Conservation (phyloP, 2,329 filamentous ascomycete genomes). For the Botrytis sinoallii region DNA sequence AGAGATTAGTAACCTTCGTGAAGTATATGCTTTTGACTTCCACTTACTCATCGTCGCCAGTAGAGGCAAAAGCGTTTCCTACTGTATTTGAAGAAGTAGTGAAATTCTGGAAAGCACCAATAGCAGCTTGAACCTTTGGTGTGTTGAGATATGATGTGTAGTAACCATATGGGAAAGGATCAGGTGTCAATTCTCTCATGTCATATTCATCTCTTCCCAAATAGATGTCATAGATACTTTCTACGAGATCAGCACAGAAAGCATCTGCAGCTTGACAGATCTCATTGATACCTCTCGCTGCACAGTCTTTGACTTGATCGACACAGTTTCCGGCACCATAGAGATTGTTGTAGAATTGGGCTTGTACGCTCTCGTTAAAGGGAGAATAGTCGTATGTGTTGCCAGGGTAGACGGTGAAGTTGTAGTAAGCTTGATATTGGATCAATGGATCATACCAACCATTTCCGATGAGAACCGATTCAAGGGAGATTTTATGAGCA, state of each 20-base stretch:
- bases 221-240: slow-evolving; percentile 50
- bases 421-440: slow-evolving; percentile 56
- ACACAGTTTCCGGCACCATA: slow-evolving; percentile 60
- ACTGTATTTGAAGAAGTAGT: slow-evolving; percentile 46
- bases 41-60: slow-evolving; percentile 44
- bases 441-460: slow-evolving; percentile 57
- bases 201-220: slow-evolving; percentile 58
- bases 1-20: not conserved
- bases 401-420: slow-evolving; percentile 47
- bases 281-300: slow-evolving; percentile 47
- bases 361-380: slow-evolving; percentile 48
- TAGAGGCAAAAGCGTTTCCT: slow-evolving; percentile 43
- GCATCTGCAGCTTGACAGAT: slow-evolving; percentile 49
- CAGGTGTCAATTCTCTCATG: slow-evolving; percentile 51
- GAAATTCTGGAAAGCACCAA: slow-evolving; percentile 60
- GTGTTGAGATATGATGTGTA: slow-evolving; percentile 58
- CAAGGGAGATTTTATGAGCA: slow-evolving; percentile 46
- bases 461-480: slow-evolving; percentile 54
- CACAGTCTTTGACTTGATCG: slow-evolving; percentile 55
- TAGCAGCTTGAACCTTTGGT: slow-evolving; percentile 50
- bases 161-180: slow-evolving; percentile 56
- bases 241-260: slow-evolving; percentile 54
- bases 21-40: not conserved
- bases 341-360: slow-evolving; percentile 55
- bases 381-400: slow-evolving; percentile 56